Base-by-base conservation (phyloP, 306 rosid genomes). In the Urtica urens region DNA sequence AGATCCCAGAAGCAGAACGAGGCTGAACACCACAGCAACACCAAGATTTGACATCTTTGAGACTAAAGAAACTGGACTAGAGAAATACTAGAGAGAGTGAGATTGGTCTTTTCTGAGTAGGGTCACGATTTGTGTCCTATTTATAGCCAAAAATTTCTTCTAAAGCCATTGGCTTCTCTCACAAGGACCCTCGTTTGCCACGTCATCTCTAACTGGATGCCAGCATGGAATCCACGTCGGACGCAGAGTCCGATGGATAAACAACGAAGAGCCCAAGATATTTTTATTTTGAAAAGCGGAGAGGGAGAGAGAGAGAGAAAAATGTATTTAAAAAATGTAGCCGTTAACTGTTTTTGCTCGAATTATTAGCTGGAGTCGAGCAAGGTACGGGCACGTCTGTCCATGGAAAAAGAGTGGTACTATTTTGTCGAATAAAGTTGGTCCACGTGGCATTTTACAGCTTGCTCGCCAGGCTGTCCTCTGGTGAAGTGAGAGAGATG, bases 281-380 rank as follows among this genome's bases (percentile, higher is more conserved):
- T 43, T 38, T 24, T 19, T 14, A 24, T 30, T 37, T 25, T 47
- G 55, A 41, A 57, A 11, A 14, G 2, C 11, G 15, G 16, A 20
- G 65, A 13, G 3, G 1, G 14, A 16, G 16, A 12, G 22, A 19
- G 7, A 17, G 2, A 13, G 11, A 1, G 20, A 48, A 18, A 37
- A 16, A 2, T 3, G 23, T 22, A 19, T 18, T 49, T 55, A 16
- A 69, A 48, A 62, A 70, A 75, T 68, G 52, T 72, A 72, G 84
- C 82, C 95, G 86, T 80, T 84, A 49, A 3, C n/a, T 19, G 34
- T 10, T 18, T 16, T 56, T 13, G 7, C 18, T 29, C 2, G 18
- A 56, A 42, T 34, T 33, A 63, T 47, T 31, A 83, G 90, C 86
- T 80, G 90, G 86, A 75, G 34, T 69, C 39, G 72, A 62, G 79